These are phyloP conservation scores for Brassica cretica DNA, from an alignment of 345 rosid genomes.

Conservation along the genomic window DNA sequence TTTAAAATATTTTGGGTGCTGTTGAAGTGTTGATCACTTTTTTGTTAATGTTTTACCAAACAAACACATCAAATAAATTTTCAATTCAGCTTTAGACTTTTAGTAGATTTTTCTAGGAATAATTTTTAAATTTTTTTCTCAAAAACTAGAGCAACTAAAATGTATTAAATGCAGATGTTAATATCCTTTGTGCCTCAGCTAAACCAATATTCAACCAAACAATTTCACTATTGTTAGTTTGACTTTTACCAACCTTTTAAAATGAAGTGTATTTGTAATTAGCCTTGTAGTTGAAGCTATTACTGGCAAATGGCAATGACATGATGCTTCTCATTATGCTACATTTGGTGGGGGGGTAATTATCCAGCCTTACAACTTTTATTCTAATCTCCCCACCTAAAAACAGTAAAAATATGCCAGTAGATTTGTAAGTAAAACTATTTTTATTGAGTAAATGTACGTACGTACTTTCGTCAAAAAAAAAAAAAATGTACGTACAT, in stretches of 20 bases:
- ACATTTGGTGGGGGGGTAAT: constrained; percentile 18
- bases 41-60: no score
- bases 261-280: background rate
- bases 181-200: background rate
- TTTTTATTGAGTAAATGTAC: background rate
- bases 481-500: no score
- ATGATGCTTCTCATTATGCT: constrained; percentile 29
- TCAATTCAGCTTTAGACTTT: no score
- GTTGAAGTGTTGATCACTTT: no score
- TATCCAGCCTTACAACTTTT: constrained; percentile 7
- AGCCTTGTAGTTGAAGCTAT: constrained; percentile 14
- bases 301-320: constrained; percentile 25
- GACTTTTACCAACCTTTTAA: background rate
- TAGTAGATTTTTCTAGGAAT: no score
- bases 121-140: background rate
- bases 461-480: background rate
- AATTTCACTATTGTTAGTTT: background rate
- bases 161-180: background rate
- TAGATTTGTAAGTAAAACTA: background rate
- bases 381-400: background rate
- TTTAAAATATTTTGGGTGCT: no score
- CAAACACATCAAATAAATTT: no score
- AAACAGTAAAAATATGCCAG: background rate
- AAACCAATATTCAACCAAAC: background rate
- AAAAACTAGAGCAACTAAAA: background rate